phyloP scores from a whole-genome alignment of 2,329 filamentous ascomycete genomes.

The Penicillium sp. region DNA sequence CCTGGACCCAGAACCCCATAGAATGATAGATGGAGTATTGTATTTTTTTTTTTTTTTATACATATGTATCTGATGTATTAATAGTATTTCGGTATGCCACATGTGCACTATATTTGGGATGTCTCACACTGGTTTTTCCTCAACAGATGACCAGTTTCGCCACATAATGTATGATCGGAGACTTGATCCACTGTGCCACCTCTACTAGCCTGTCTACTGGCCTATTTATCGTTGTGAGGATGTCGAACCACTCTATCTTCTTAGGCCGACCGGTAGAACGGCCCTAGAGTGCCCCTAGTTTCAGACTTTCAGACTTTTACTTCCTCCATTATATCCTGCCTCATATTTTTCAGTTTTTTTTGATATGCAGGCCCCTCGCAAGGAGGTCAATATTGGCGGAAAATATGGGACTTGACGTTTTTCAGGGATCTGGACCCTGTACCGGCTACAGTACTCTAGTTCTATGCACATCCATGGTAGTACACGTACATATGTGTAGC shows the following conservation, averaged over 20 bases:
- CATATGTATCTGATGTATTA: not conserved
- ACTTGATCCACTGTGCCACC: constrained; percentile 4
- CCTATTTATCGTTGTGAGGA: not conserved
- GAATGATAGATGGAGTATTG: constrained; percentile 2
- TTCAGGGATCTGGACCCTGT: not conserved
- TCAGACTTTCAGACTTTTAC: constrained; percentile 4
- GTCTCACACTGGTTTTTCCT: constrained; percentile 6
- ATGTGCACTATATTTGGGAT: constrained; percentile 10
- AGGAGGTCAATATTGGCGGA: not conserved
- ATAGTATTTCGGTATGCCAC: not conserved
- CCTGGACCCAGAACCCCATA: not conserved
- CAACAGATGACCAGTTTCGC: constrained; percentile 6
- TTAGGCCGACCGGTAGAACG: not conserved
- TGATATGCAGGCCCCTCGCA: constrained; percentile 4
- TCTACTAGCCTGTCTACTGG: not conserved
- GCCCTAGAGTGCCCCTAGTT: constrained; percentile 4
- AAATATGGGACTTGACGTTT: constrained; percentile 1
- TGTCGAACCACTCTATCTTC: not conserved
- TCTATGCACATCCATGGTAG: not conserved
- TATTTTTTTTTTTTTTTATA: not conserved
- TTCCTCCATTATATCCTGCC: not conserved
- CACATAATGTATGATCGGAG: constrained; percentile 1
- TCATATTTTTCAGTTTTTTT: constrained; percentile 1
- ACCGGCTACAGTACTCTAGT: not conserved
- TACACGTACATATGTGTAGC: not conserved